Conservation (phyloP, 176 grass and related monocot genomes). For the Echinochloa phyllopogon region DNA sequence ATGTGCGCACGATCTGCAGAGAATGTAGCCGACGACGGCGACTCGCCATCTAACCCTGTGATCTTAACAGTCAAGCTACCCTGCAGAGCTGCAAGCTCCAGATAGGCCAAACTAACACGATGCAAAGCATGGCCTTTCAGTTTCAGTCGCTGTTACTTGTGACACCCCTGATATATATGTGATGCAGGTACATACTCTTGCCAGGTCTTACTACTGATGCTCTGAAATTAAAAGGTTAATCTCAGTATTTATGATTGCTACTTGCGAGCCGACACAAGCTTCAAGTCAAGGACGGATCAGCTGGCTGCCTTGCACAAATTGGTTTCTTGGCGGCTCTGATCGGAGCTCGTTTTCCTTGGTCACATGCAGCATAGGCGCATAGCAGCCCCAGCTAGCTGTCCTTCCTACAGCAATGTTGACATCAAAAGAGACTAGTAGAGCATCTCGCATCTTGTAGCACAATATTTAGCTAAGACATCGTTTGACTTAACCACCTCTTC, state of each 20-base stretch:
- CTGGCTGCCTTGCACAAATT: background rate
- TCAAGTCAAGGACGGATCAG: background rate
- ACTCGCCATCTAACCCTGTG: constrained; percentile 29
- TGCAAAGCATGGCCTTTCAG: constrained; percentile 9
- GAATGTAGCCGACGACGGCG: constrained; percentile 11
- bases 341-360: background rate
- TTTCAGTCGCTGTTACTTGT: background rate
- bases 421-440: background rate
- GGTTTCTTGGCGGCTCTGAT: background rate
- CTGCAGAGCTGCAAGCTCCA: background rate
- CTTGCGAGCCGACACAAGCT: background rate
- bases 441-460: constrained; percentile 10
- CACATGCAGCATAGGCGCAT: background rate
- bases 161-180: background rate
- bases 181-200: background rate
- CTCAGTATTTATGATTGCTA: background rate
- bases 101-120: background rate
- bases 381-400: background rate
- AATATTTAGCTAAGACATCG: background rate
- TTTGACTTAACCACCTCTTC: background rate
- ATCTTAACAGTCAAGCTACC: constrained; percentile 26
- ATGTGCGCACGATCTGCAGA: background rate
- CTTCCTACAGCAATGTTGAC: background rate
- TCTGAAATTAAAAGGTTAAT: background rate
- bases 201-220: background rate